A percentile compares a stretch with the other conserved stretches of the same genome.
These are phyloP conservation scores for Trichosporon coremiiforme DNA, from an alignment of 1,284 basidiomycete genomes.

Conservation along the genomic window DNA sequence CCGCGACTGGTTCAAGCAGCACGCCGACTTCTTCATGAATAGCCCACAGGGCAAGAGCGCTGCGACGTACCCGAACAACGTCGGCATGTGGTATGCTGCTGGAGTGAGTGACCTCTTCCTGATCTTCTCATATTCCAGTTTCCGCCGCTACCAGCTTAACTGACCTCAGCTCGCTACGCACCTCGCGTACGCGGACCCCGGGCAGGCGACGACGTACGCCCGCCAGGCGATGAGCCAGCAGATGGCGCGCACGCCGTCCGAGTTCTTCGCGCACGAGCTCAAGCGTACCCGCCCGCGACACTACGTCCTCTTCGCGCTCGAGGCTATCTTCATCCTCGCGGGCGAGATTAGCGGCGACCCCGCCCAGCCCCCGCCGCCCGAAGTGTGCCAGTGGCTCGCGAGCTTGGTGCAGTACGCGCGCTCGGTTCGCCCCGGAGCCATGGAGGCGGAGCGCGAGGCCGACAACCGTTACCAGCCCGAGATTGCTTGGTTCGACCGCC, in stretches of 20 bases:
- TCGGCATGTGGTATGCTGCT: conserved; percentile 44
- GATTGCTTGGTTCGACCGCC: conserved; percentile 39
- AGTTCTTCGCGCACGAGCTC: conserved; percentile 35
- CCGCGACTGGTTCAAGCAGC: conserved; percentile 37
- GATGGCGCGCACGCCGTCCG: conserved; percentile 22
- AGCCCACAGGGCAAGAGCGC: conserved; percentile 38
- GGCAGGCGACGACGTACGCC: conserved; percentile 27
- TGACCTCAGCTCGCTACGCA: conserved; percentile 36
- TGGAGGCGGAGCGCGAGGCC: conserved; percentile 40
- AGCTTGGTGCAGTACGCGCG: conserved; percentile 33
- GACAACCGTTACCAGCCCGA: conserved; percentile 34
- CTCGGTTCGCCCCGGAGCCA: conserved; percentile 29
- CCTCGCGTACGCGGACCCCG: conserved; percentile 31
- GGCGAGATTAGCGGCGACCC: conserved; percentile 22
- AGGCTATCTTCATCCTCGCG: conserved; percentile 41
- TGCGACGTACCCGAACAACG: conserved; percentile 36
- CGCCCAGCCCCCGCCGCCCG: conserved; percentile 16
- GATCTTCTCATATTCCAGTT: no score
- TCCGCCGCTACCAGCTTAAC: neutral
- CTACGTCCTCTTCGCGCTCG: conserved; percentile 43
- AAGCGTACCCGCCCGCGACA: conserved; percentile 40
- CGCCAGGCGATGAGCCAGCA: conserved; percentile 7
- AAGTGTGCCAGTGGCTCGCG: conserved; percentile 26
- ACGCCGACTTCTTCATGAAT: conserved; percentile 39
- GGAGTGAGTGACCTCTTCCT: conserved; percentile 32